A percentile compares a stretch with the other conserved stretches of the same genome.
Evolutionary conservation across 192 early-diverging fungal species (phyloP).

Genomic region (Phycomyces blakesleeanus): DNA sequence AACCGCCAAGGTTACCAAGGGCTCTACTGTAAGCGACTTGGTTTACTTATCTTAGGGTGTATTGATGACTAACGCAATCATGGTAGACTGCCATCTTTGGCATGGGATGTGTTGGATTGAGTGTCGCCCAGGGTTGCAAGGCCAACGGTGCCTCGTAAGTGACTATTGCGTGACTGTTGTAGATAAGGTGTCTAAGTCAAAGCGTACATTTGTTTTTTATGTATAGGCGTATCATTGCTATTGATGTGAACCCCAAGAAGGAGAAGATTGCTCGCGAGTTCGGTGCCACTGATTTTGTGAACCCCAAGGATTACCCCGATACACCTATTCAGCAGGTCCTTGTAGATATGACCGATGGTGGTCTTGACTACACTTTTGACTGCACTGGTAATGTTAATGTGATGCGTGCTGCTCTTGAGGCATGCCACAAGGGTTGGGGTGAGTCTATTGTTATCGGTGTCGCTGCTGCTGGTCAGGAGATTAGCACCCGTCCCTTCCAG

Average conservation of each 20-base stretch:
- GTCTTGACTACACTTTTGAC: constrained; percentile 95
- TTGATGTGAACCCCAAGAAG: constrained; percentile 88
- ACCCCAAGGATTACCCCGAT: constrained; percentile 76
- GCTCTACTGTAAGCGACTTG: constrained; percentile 41
- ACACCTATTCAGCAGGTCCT: constrained; percentile 79
- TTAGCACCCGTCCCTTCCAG: constrained; percentile 93
- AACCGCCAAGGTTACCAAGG: constrained; percentile 86
- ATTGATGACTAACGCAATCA: background rate
- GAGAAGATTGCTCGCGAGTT: constrained; percentile 74
- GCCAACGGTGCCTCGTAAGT: constrained; percentile 34
- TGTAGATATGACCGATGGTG: constrained; percentile 90
- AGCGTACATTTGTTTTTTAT: constrained; percentile 27
- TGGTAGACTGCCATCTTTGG: constrained; percentile 84
- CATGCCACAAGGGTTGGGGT: constrained; percentile 91
- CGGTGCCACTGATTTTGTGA: constrained; percentile 87
- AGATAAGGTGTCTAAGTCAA: background rate
- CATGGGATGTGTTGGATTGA: constrained; percentile 89
- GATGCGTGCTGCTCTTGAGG: constrained; percentile 95
- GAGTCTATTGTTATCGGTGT: constrained; percentile 88
- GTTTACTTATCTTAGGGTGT: background rate
- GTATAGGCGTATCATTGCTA: constrained; percentile 80
- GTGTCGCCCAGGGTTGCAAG: constrained; percentile 82
- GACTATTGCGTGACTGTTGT: background rate
- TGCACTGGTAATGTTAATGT: constrained; percentile 89
- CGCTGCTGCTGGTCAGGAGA: constrained; percentile 88